These are phyloP conservation scores for Yarrowia bubula DNA, from an alignment of 805 yeast genomes.

Conservation along the genomic window DNA sequence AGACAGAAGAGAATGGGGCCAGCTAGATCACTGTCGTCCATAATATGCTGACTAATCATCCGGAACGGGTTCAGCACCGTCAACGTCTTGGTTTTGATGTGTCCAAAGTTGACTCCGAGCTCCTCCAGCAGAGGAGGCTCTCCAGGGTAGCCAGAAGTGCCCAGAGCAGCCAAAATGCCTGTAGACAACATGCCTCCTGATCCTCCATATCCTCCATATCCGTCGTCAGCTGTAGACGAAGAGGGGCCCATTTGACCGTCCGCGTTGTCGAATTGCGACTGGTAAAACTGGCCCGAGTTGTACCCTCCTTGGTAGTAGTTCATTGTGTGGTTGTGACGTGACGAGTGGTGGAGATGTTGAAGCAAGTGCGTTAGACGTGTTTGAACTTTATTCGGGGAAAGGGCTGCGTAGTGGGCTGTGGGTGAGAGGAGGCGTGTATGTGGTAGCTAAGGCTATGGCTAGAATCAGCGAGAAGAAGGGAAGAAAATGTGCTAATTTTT, in stretches of 20 bases:
- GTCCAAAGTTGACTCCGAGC: conserved; percentile 86
- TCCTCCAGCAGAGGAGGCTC: conserved; percentile 93
- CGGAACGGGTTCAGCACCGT: conserved; percentile 81
- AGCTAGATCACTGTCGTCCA: conserved; percentile 89
- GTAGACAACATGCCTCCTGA: conserved; percentile 50
- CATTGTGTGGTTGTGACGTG: conserved; percentile 17
- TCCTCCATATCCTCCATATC: conserved; percentile 26
- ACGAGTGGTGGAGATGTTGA: conserved; percentile 1
- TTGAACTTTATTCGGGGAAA: neutral
- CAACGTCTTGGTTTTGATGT: conserved; percentile 66
- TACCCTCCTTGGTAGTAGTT: conserved; percentile 25
- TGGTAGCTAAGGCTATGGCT: no score
- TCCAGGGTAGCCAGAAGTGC: conserved; percentile 90
- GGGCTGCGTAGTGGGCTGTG: neutral
- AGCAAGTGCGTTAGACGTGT: conserved; percentile 15
- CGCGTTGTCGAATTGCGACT: conserved; percentile 8
- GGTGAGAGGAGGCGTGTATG: neutral
- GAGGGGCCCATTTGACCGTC: conserved; percentile 25
- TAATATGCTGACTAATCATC: conserved; percentile 64
- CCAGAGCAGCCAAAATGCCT: conserved; percentile 87
- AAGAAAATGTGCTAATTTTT: no score
- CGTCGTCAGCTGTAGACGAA: neutral
- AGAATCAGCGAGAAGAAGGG: no score
- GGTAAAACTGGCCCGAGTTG: conserved; percentile 20
- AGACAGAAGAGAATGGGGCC: conserved; percentile 91